Evolutionary conservation across 2,329 filamentous ascomycete species (phyloP).

Genomic region (Xylogone sp.): DNA sequence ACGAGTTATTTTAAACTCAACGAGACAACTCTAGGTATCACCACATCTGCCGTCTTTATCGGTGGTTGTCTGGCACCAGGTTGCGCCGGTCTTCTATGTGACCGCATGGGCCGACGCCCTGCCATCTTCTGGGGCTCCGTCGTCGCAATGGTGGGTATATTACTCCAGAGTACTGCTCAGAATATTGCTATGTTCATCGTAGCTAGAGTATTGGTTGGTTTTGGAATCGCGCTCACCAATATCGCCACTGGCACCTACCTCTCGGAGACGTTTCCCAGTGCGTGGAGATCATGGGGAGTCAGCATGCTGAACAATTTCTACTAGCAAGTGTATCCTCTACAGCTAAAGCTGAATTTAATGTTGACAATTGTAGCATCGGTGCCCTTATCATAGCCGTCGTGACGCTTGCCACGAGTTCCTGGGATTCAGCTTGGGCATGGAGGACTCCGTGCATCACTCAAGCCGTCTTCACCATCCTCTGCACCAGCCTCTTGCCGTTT

Average conservation of each 20-base stretch:
- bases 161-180: constrained; percentile 5
- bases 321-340: constrained; percentile 4
- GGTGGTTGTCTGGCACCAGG: constrained; percentile 42
- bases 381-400: constrained; percentile 27
- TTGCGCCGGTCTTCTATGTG: constrained; percentile 31
- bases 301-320: constrained; percentile 36
- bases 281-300: constrained; percentile 40
- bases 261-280: constrained; percentile 43
- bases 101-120: constrained; percentile 27
- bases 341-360: background rate
- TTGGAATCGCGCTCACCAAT: constrained; percentile 9
- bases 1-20: constrained; percentile 50
- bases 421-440: constrained; percentile 29
- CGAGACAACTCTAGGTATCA: constrained; percentile 48
- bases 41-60: constrained; percentile 51
- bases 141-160: constrained; percentile 1
- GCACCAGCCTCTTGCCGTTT: constrained; percentile 33
- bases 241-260: constrained; percentile 45
- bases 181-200: constrained; percentile 9
- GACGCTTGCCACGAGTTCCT: constrained; percentile 28
- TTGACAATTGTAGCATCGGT: constrained; percentile 30
- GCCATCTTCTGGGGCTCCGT: constrained; percentile 1
- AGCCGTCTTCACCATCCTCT: constrained; percentile 20
- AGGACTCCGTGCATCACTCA: constrained; percentile 29
- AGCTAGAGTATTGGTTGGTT: constrained; percentile 6